phyloP scores from a whole-genome alignment of 1,284 basidiomycete species.

The Microbotryum scabiosae region DNA sequence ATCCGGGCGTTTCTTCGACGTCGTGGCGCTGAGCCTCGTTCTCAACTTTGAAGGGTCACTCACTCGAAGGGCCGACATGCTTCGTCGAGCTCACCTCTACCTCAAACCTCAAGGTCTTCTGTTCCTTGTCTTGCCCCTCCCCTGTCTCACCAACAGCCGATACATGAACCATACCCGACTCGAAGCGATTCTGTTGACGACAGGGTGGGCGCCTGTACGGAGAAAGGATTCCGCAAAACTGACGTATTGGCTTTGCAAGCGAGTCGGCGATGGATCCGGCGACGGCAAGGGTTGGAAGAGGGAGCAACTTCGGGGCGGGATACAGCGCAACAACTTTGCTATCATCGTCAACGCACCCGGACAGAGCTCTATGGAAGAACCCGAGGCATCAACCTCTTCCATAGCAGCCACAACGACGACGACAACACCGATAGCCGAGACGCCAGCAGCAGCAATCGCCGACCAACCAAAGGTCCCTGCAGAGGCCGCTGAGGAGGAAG shows the following conservation, averaged over 20 bases:
- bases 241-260: slow-evolving; percentile 40
- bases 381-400: no score
- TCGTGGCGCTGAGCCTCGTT: slow-evolving; percentile 41
- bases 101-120: slow-evolving; percentile 36
- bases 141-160: slow-evolving; percentile 39
- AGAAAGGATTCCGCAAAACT: slow-evolving; percentile 40
- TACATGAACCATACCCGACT: slow-evolving; percentile 40
- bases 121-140: slow-evolving; percentile 42
- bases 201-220: slow-evolving; percentile 38
- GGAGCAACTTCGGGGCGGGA: slow-evolving; percentile 36
- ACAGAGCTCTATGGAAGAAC: no score
- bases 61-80: slow-evolving; percentile 29
- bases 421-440: no score
- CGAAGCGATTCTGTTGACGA: slow-evolving; percentile 34
- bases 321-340: slow-evolving; percentile 41
- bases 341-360: slow-evolving; percentile 25
- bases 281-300: slow-evolving; percentile 39
- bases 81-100: slow-evolving; percentile 32
- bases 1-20: slow-evolving; percentile 35
- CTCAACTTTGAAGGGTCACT: slow-evolving; percentile 43
- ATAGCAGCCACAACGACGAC: no score
- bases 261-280: slow-evolving; percentile 4
- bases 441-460: no score
- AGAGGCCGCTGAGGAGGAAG: no score
- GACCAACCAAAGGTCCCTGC: no score